A percentile compares a stretch with the other conserved stretches of the same genome.
These are phyloP conservation scores for Platanthera zijinensis DNA, from an alignment of 106 monocot genomes.

Conservation along the genomic window DNA sequence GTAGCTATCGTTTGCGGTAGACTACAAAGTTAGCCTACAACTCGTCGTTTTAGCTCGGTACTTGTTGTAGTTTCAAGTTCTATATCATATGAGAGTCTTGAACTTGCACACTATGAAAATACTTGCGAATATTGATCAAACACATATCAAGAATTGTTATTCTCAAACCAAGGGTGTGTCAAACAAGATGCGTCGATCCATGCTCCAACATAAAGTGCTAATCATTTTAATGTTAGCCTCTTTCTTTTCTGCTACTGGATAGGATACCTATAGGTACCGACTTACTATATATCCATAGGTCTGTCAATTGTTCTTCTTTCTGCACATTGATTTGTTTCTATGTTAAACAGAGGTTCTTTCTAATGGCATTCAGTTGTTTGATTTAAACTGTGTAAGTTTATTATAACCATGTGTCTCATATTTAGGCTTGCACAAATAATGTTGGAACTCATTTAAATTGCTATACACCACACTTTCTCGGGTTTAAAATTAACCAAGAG, in stretches of 20 bases:
- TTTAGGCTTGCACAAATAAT: neutral
- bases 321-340: neutral
- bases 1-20: no score
- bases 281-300: neutral
- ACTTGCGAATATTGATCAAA: no score
- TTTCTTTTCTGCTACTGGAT: neutral
- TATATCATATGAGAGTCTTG: no score
- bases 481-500: neutral
- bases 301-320: neutral
- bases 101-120: no score
- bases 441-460: neutral
- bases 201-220: neutral
- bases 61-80: no score
- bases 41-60: no score
- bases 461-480: neutral
- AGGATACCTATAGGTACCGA: neutral
- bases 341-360: neutral
- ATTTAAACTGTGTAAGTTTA: neutral
- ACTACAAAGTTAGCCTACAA: no score
- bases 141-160: no score
- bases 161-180: no score
- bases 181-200: no score
- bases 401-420: neutral
- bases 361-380: neutral
- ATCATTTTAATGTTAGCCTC: neutral